These are phyloP conservation scores for Lecanicillium sp. DNA, from an alignment of 2,329 filamentous ascomycete species.

Conservation along the genomic window DNA sequence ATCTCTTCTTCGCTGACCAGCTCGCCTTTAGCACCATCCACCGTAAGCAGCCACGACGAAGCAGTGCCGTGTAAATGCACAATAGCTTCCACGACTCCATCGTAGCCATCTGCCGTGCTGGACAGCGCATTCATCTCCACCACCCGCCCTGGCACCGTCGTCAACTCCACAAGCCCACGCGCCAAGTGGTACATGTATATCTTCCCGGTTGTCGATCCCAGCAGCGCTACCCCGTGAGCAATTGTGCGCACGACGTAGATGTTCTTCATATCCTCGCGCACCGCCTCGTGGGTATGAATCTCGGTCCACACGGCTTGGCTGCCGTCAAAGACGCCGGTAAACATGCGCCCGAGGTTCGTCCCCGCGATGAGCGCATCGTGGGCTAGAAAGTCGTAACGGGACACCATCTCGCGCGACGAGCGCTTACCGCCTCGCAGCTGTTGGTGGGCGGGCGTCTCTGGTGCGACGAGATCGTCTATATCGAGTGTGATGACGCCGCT, in stretches of 20 bases:
- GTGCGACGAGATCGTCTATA: conserved; percentile 23
- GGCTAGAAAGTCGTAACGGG: conserved; percentile 56
- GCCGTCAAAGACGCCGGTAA: conserved; percentile 33
- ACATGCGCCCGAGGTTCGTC: conserved; percentile 53
- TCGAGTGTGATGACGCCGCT: conserved; percentile 17
- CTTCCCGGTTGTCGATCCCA: conserved; percentile 42
- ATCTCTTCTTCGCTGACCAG: conserved; percentile 22
- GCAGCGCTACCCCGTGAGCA: conserved; percentile 29
- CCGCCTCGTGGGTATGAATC: conserved; percentile 24
- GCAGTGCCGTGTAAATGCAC: conserved; percentile 39
- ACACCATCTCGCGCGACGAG: conserved; percentile 35
- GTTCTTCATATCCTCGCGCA: conserved; percentile 30
- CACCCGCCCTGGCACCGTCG: conserved; percentile 38
- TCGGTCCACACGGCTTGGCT: conserved; percentile 33
- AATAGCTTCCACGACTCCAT: conserved; percentile 24
- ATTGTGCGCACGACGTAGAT: conserved; percentile 40
- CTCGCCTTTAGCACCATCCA: conserved; percentile 23
- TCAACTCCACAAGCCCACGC: conserved; percentile 23
- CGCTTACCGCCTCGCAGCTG: conserved; percentile 8
- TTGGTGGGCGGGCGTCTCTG: conserved; percentile 1
- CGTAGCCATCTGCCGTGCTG: not conserved
- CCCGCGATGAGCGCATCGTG: conserved; percentile 44
- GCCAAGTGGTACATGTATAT: conserved; percentile 35
- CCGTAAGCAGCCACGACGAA: conserved; percentile 33
- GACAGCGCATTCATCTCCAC: conserved; percentile 40